Evolutionary conservation across 139 green algal genomes (phyloP).

Genomic region (Medakamo hakoo): DNA sequence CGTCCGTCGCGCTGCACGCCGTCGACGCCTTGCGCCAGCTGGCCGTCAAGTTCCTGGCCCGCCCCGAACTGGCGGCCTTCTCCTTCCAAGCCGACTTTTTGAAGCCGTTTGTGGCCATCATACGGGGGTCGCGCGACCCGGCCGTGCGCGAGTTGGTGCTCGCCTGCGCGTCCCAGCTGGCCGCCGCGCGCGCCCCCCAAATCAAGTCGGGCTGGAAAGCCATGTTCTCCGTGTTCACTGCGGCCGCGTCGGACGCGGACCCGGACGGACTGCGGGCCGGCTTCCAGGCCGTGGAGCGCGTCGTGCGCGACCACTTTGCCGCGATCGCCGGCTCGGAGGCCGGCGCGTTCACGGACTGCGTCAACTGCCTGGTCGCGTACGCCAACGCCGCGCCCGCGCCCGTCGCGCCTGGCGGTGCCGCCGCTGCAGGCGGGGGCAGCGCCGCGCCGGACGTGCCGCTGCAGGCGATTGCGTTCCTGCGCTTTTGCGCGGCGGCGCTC

Average conservation of each 20-base stretch:
- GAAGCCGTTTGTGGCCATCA: conserved; percentile 92
- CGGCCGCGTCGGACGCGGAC: conserved; percentile 61
- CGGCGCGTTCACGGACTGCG: conserved; percentile 95
- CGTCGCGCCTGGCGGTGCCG: too few relatives aligned
- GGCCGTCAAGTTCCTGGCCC: conserved; percentile 86
- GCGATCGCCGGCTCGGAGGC: conserved; percentile 88
- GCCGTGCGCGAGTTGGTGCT: conserved; percentile 98
- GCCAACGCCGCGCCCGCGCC: conserved; percentile 91
- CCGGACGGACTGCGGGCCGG: conserved; percentile 67
- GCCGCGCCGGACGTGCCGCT: conserved; percentile 86
- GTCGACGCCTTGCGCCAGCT: conserved; percentile 70
- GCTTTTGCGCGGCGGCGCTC: conserved; percentile 91
- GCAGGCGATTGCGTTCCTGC: conserved; percentile 93
- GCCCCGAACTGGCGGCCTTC: conserved; percentile 96
- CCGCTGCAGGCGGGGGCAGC: too few relatives aligned
- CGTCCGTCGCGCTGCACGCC: conserved; percentile 76
- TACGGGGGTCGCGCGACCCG: conserved; percentile 60
- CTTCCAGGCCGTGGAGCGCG: conserved; percentile 94
- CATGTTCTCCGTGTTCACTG: conserved; percentile 99
- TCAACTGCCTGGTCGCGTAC: conserved; percentile 99
- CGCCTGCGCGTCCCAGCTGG: conserved; percentile 74
- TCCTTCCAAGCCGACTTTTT: conserved; percentile 99
- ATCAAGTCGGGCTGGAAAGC: conserved; percentile 96
- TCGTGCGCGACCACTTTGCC: conserved; percentile 93
- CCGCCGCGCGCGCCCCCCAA: conserved; percentile 75